These are phyloP conservation scores for Boletus rubroflammeus DNA, from an alignment of 768 basidiomycete genomes.

Conservation along the genomic window DNA sequence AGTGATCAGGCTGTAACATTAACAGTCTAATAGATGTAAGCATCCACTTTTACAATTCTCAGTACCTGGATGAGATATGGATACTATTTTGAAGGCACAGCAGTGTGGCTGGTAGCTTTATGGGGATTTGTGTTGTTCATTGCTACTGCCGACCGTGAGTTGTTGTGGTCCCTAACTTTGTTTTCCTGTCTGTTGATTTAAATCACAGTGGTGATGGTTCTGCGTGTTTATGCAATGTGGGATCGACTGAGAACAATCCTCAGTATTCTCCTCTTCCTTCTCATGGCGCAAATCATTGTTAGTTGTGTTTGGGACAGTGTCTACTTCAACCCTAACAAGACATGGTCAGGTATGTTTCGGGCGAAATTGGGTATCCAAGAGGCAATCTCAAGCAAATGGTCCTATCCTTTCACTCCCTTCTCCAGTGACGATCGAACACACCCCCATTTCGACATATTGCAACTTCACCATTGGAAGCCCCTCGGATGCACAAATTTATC, in stretches of 20 bases:
- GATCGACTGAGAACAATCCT: neutral
- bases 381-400: too few relatives aligned
- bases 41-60: neutral
- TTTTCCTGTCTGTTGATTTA: neutral
- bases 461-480: too few relatives aligned
- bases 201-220: conserved; percentile 16
- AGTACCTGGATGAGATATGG: neutral
- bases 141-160: conserved; percentile 9
- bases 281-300: neutral
- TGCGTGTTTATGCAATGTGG: conserved; percentile 10
- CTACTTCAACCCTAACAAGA: neutral
- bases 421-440: neutral
- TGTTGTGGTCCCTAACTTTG: fast-evolving
- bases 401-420: neutral
- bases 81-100: neutral
- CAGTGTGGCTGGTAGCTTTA: neutral
- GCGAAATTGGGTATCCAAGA: too few relatives aligned
- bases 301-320: neutral
- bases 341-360: conserved; percentile 4
- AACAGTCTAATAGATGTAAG: conserved; percentile 8
- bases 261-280: neutral
- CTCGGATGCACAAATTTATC: neutral
- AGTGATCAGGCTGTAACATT: neutral
- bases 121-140: conserved; percentile 4
- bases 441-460: too few relatives aligned